A percentile compares a stretch with the other conserved stretches of the same genome.
phyloP scores from a whole-genome alignment of 2,329 filamentous ascomycete species.

The Penicillium sclerotiorum region DNA sequence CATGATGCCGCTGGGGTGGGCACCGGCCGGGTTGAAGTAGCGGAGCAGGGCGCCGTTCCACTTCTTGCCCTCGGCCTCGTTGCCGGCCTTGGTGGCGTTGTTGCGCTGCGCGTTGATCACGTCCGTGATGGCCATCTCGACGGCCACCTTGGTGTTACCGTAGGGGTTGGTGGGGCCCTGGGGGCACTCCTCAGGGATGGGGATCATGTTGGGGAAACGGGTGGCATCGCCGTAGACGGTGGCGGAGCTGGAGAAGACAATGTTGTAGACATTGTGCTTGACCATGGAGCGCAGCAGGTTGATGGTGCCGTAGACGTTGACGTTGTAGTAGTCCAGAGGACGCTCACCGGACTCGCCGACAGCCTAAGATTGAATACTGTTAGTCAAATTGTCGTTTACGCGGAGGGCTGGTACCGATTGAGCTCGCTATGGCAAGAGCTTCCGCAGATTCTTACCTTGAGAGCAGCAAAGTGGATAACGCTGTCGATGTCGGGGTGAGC shows the following conservation, averaged over 20 bases:
- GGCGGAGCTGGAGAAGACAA: conserved; percentile 97
- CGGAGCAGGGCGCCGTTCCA: conserved; percentile 93
- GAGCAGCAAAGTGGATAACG: conserved; percentile 96
- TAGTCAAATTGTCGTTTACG: not conserved
- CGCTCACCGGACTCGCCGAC: conserved; percentile 94
- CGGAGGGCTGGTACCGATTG: not conserved
- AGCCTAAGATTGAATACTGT: conserved; percentile 58
- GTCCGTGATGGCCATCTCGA: conserved; percentile 91
- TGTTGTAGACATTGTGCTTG: conserved; percentile 88
- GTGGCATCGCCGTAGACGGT: conserved; percentile 99
- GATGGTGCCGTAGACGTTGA: conserved; percentile 94
- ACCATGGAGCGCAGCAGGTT: conserved; percentile 84
- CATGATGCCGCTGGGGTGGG: conserved; percentile 95
- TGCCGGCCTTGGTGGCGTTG: conserved; percentile 77
- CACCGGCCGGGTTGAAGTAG: conserved; percentile 97
- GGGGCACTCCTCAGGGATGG: conserved; percentile 95
- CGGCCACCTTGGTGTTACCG: conserved; percentile 91
- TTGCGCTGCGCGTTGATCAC: conserved; percentile 83
- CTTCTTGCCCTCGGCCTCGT: conserved; percentile 67
- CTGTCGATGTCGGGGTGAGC: conserved; percentile 93
- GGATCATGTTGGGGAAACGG: conserved; percentile 95
- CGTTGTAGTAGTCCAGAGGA: conserved; percentile 94
- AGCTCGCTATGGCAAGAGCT: not conserved
- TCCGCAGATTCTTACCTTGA: conserved; percentile 67
- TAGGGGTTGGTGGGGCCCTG: conserved; percentile 97